phyloP scores from a whole-genome alignment of 768 basidiomycete species.

The Mycena vulgaris region DNA sequence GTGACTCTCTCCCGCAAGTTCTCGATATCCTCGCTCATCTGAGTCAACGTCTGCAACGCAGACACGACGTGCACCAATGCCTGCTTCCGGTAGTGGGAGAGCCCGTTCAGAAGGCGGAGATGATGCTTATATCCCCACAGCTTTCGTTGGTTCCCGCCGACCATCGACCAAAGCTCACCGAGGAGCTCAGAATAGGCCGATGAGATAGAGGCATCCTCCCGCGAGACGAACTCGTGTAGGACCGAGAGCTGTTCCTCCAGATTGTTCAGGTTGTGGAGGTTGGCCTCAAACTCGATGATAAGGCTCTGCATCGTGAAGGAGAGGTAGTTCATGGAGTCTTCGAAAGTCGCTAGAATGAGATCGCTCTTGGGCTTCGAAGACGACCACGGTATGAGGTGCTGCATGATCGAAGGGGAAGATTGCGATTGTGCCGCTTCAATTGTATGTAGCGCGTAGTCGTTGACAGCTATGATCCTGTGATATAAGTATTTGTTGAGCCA shows the following conservation, averaged over 20 bases:
- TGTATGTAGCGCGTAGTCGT: slow-evolving; percentile 75
- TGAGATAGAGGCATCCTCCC: slow-evolving; percentile 67
- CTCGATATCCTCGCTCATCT: slow-evolving; percentile 83
- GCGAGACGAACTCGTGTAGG: slow-evolving; percentile 71
- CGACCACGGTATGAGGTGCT: slow-evolving; percentile 58
- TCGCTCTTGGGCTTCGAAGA: slow-evolving; percentile 50
- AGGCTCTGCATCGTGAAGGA: slow-evolving; percentile 71
- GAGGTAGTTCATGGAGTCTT: slow-evolving; percentile 64
- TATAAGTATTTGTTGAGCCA: background rate
- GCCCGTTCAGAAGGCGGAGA: slow-evolving; percentile 66
- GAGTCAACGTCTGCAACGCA: slow-evolving; percentile 71
- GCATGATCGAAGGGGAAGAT: slow-evolving; percentile 50
- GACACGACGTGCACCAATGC: slow-evolving; percentile 79
- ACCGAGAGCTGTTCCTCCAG: slow-evolving; percentile 74
- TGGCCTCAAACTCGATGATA: slow-evolving; percentile 77
- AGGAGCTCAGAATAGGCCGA: slow-evolving; percentile 69
- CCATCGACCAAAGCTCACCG: slow-evolving; percentile 75
- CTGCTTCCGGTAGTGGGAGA: slow-evolving; percentile 71
- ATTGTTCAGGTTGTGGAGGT: slow-evolving; percentile 67
- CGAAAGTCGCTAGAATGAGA: slow-evolving; percentile 58
- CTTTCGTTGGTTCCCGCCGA: slow-evolving; percentile 72
- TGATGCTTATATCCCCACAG: slow-evolving; percentile 68
- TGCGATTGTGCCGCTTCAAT: slow-evolving; percentile 64
- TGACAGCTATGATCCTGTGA: slow-evolving; percentile 83
- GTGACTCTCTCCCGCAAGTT: slow-evolving; percentile 82